phyloP scores from a whole-genome alignment of 2,329 filamentous ascomycete genomes.

The Lachnum nothofagi region DNA sequence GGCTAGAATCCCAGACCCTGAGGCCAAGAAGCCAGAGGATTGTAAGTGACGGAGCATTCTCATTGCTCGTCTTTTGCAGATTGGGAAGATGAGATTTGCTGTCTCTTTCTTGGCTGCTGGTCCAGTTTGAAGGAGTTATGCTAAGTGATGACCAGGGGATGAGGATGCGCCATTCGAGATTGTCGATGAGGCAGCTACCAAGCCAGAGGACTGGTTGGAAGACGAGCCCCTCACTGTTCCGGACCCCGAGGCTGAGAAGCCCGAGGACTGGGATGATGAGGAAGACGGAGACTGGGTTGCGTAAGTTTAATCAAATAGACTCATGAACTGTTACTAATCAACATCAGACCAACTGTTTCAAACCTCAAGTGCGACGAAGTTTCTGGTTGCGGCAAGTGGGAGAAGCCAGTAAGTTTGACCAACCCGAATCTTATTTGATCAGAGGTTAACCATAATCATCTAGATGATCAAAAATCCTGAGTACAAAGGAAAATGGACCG shows the following conservation, averaged over 20 bases:
- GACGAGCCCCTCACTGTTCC: constrained; percentile 75
- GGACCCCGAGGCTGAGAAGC: constrained; percentile 94
- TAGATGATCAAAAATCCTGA: constrained; percentile 85
- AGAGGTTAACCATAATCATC: not conserved
- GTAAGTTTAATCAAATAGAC: not conserved
- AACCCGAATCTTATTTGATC: constrained; percentile 39
- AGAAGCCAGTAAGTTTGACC: constrained; percentile 52
- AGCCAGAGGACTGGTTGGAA: constrained; percentile 94
- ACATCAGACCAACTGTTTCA: constrained; percentile 66
- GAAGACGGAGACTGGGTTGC: constrained; percentile 95
- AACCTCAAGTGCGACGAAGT: constrained; percentile 95
- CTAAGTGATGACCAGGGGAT: constrained; percentile 58
- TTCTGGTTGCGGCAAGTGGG: constrained; percentile 92
- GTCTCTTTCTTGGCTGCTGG: no score
- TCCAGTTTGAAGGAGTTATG: no score
- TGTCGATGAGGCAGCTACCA: constrained; percentile 83
- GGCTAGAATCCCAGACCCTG: constrained; percentile 82
- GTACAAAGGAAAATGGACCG: constrained; percentile 99
- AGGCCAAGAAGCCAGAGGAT: constrained; percentile 93
- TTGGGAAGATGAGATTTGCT: no score
- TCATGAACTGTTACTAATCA: not conserved
- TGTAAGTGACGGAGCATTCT: not conserved
- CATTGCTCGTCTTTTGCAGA: no score
- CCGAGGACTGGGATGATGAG: constrained; percentile 98
- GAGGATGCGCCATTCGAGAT: constrained; percentile 97